phyloP scores from a whole-genome alignment of 768 basidiomycete species.

The Leccinum boreale region DNA sequence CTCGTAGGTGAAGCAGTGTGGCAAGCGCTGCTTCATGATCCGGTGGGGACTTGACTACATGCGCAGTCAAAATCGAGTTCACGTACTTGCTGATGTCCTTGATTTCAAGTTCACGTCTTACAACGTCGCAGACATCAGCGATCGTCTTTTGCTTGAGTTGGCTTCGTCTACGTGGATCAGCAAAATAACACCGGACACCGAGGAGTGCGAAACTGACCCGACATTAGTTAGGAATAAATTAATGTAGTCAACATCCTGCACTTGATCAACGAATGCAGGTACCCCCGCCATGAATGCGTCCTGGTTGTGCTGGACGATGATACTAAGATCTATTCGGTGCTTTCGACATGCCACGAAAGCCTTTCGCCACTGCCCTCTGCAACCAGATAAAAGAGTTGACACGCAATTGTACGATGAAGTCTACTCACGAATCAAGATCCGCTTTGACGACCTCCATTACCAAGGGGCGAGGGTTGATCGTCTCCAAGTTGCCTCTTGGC shows the following conservation, averaged over 20 bases:
- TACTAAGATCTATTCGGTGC: slow-evolving; percentile 87
- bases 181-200: not conserved
- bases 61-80: slow-evolving; percentile 88
- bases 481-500: slow-evolving; percentile 97
- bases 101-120: slow-evolving; percentile 69
- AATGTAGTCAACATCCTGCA: slow-evolving; percentile 87
- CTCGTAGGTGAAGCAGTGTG: slow-evolving; percentile 72
- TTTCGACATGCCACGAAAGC: slow-evolving; percentile 91
- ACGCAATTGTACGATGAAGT: not conserved
- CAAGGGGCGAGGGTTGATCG: slow-evolving; percentile 87
- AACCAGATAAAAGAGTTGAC: not conserved
- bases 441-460: slow-evolving; percentile 81
- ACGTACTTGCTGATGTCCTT: slow-evolving; percentile 76
- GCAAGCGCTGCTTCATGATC: slow-evolving; percentile 85
- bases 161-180: slow-evolving; percentile 48
- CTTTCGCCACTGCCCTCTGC: slow-evolving; percentile 73
- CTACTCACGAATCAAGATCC: slow-evolving; percentile 60
- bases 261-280: slow-evolving; percentile 72
- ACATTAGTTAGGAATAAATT: slow-evolving; percentile 87
- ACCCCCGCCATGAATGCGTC: slow-evolving; percentile 61
- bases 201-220: slow-evolving; percentile 49
- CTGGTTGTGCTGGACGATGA: slow-evolving; percentile 82
- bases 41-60: slow-evolving; percentile 88
- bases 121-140: slow-evolving; percentile 68
- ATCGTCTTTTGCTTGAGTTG: slow-evolving; percentile 56